Percentiles rank a stretch among this genome's conserved stretches.
phyloP scores from a whole-genome alignment of 2,329 filamentous ascomycete genomes.

The Xylaria sp. region DNA sequence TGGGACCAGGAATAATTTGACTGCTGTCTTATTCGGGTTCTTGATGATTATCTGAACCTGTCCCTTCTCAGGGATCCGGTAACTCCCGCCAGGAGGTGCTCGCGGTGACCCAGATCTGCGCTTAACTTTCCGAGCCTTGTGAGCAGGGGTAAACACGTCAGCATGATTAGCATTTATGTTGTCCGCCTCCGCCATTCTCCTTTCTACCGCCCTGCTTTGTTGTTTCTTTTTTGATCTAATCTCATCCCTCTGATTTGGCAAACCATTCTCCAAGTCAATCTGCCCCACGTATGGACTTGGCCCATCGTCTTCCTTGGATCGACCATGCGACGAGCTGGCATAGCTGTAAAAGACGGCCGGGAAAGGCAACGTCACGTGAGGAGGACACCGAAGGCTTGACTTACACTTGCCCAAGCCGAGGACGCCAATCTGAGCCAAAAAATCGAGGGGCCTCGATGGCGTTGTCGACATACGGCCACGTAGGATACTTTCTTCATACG shows the following conservation, averaged over 20 bases:
- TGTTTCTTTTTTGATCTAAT: slow-evolving; percentile 61
- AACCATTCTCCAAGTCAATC: slow-evolving; percentile 86
- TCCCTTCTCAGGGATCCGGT: slow-evolving; percentile 92
- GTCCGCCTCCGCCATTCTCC: slow-evolving; percentile 49
- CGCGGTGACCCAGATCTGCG: slow-evolving; percentile 69
- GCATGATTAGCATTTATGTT: slow-evolving; percentile 38
- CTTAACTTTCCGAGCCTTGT: slow-evolving; percentile 55
- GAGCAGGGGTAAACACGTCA: slow-evolving; percentile 44
- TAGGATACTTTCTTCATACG: slow-evolving; percentile 96
- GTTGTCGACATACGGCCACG: slow-evolving; percentile 96
- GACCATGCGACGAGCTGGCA: slow-evolving; percentile 71
- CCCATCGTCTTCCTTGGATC: slow-evolving; percentile 78
- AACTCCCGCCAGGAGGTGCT: slow-evolving; percentile 86
- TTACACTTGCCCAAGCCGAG: slow-evolving; percentile 91
- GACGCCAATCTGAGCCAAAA: slow-evolving; percentile 94
- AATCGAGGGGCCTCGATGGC: slow-evolving; percentile 90
- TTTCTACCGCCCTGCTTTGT: slow-evolving; percentile 58
- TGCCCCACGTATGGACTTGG: slow-evolving; percentile 96
- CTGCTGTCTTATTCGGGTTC: slow-evolving; percentile 97
- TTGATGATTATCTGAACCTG: slow-evolving; percentile 98
- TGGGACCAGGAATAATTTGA: slow-evolving; percentile 93
- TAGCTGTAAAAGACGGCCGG: slow-evolving; percentile 98
- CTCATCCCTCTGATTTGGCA: slow-evolving; percentile 65
- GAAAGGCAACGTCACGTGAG: slow-evolving; percentile 90
- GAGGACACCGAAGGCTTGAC: slow-evolving; percentile 82